Conservation (phyloP, 169 alveolate genomes). For the Theileria equi region DNA sequence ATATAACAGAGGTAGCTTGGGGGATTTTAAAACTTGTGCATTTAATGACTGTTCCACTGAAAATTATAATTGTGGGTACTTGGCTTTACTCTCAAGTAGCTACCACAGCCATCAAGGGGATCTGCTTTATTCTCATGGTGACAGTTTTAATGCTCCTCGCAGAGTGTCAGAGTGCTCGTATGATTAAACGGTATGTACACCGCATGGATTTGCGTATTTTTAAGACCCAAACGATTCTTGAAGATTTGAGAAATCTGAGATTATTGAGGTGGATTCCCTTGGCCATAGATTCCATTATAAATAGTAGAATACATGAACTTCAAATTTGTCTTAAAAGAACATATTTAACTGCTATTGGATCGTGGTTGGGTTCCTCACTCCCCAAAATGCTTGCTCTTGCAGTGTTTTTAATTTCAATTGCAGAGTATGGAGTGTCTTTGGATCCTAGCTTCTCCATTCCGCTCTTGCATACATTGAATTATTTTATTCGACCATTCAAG, state of each 20-base stretch:
- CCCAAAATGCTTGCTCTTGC: slow-evolving; percentile 44
- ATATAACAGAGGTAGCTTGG: slow-evolving; percentile 47
- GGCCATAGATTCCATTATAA: slow-evolving; percentile 36
- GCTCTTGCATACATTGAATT: slow-evolving; percentile 48
- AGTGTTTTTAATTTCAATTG: slow-evolving; percentile 32
- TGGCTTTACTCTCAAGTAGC: slow-evolving; percentile 61
- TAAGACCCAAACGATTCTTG: slow-evolving; percentile 52
- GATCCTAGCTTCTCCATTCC: slow-evolving; percentile 47
- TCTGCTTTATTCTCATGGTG: slow-evolving; percentile 7
- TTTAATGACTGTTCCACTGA: slow-evolving; percentile 36
- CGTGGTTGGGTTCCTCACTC: slow-evolving; percentile 54
- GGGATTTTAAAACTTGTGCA: slow-evolving; percentile 49
- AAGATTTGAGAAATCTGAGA: slow-evolving; percentile 31
- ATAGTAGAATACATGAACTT: slow-evolving; percentile 54
- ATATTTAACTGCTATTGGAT: slow-evolving; percentile 28
- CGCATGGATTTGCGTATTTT: slow-evolving; percentile 42
- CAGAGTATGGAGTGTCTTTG: slow-evolving; percentile 34
- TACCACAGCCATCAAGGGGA: slow-evolving; percentile 11
- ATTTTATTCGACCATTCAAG: slow-evolving; percentile 55
- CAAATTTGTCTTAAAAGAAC: slow-evolving; percentile 60
- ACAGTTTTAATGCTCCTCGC: slow-evolving; percentile 43
- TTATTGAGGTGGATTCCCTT: slow-evolving; percentile 51
- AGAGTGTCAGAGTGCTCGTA: slow-evolving; percentile 52
- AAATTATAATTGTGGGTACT: slow-evolving; percentile 33
- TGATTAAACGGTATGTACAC: slow-evolving; percentile 47